These are phyloP conservation scores for Puccinia novopanici DNA, from an alignment of 1,284 basidiomycete genomes.

Conservation along the genomic window DNA sequence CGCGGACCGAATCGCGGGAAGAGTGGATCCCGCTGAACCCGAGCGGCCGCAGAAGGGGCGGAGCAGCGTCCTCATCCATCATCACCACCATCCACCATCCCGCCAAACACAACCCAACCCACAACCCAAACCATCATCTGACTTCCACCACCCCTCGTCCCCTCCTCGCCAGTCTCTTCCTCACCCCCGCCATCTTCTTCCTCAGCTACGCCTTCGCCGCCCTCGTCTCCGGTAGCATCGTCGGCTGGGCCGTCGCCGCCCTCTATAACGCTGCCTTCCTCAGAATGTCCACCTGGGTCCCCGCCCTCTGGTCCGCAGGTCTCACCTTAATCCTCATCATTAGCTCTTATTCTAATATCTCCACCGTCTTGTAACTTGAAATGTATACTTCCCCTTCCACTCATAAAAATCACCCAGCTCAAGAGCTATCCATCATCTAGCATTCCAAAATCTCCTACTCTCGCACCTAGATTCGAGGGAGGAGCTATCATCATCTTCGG, in stretches of 20 bases:
- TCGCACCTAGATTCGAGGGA: no score
- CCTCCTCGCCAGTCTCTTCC: slow-evolving; percentile 29
- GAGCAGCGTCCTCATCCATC: slow-evolving; percentile 11
- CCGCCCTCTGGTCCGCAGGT: slow-evolving; percentile 41
- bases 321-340: slow-evolving; percentile 43
- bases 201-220: slow-evolving; percentile 38
- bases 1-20: background rate
- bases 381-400: background rate
- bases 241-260: slow-evolving; percentile 52
- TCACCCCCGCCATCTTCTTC: slow-evolving; percentile 47
- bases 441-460: no score
- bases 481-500: no score
- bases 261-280: slow-evolving; percentile 53
- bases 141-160: no score
- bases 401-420: no score
- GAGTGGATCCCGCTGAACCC: slow-evolving; percentile 30
- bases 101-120: background rate
- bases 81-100: slow-evolving; percentile 36
- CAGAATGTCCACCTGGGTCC: slow-evolving; percentile 47
- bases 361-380: slow-evolving; percentile 23
- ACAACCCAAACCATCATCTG: no score
- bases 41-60: background rate
- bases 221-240: slow-evolving; percentile 51
- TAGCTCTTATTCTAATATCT: slow-evolving; percentile 41
- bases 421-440: no score